Evolutionary conservation across 1,284 basidiomycete genomes (phyloP), one percentile per base, ranked within the genome.

Genomic region (Takashimella koratensis): DNA sequence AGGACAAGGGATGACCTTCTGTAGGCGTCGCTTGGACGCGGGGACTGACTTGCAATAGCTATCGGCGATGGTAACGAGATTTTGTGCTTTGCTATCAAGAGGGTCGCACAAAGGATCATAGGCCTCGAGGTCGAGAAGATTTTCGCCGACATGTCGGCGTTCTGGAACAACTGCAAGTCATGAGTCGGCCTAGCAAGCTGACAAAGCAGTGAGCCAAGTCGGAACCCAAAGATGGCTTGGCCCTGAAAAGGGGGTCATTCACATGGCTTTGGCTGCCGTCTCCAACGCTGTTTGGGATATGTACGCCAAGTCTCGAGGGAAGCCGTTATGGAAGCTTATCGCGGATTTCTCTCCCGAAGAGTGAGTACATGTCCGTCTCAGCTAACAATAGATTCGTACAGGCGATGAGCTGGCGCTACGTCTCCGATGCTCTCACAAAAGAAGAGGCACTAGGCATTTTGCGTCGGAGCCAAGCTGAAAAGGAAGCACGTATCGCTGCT

Each of bases 21-120:
- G 59, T 56, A 41, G 47, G 55, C 36, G 3, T 12, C 19, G 16
- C 26, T 12, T 25, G 4, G 8, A 19, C 8, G n/a, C 21, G 23
- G 24, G 5, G 19, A 10, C 19, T 26, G 27, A 25, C 4, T 10
- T 5, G 19, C 5, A 25, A 20, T 6, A 22, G 50, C 90, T 10
- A 92, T 91, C 65, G 90, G 90, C 2, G 83, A 89, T 23, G 90
- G 90, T 19, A 94, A 91, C 68, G 91, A 95, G 56, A 88, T 91
- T 61, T 86, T 90, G 48, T 90, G 87, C 70, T 76, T 77, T 39
- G 86, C 88, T 0, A 89, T 92, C 67, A 77, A 80, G 54, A 82
- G 83, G 65, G 82, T 93, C 26, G 85, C 88, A 0, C 79, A 80
- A 56, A 82, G 86, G 16, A 80, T 95, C 3, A 75, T 92, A 10